Evolutionary conservation across 768 basidiomycete genomes (phyloP).

Genomic region (Rhizopogon salebrosus): DNA sequence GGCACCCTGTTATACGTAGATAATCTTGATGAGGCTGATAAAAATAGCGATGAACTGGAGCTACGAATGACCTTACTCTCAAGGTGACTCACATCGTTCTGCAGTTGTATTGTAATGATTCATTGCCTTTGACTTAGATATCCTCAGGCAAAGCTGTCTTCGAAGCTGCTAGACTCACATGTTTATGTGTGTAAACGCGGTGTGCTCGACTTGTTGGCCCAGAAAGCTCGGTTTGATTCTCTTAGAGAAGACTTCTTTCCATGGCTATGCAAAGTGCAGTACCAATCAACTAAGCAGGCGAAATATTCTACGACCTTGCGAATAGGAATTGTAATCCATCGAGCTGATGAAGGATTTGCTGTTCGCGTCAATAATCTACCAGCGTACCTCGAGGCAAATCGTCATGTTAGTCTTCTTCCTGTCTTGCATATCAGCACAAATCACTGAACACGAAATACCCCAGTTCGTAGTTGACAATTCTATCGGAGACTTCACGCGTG

Average conservation of each 20-base stretch:
- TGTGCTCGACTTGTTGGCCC: constrained; percentile 65
- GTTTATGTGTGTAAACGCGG: constrained; percentile 82
- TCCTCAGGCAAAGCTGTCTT: constrained; percentile 64
- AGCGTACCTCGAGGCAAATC: constrained; percentile 75
- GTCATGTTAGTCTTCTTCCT: constrained; percentile 47
- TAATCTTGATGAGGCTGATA: constrained; percentile 62
- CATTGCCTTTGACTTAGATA: constrained; percentile 41
- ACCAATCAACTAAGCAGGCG: constrained; percentile 52
- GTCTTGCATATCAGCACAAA: constrained; percentile 5
- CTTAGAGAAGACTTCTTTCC: constrained; percentile 88
- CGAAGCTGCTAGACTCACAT: constrained; percentile 76
- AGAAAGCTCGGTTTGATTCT: constrained; percentile 71
- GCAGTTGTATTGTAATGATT: background rate
- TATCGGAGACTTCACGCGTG: constrained; percentile 76
- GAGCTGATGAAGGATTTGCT: constrained; percentile 47
- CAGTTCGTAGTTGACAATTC: constrained; percentile 46
- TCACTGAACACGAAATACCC: constrained; percentile 5
- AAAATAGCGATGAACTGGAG: constrained; percentile 65
- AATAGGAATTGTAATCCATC: constrained; percentile 61
- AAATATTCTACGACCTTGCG: constrained; percentile 62
- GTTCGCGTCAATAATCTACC: constrained; percentile 74
- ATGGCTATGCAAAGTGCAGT: constrained; percentile 86
- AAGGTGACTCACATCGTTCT: constrained; percentile 35
- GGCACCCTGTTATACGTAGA: constrained; percentile 72
- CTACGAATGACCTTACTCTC: constrained; percentile 72